Base-by-base conservation (phyloP, 2,329 filamentous ascomycete species). In the Gliomastix tumulicola region DNA sequence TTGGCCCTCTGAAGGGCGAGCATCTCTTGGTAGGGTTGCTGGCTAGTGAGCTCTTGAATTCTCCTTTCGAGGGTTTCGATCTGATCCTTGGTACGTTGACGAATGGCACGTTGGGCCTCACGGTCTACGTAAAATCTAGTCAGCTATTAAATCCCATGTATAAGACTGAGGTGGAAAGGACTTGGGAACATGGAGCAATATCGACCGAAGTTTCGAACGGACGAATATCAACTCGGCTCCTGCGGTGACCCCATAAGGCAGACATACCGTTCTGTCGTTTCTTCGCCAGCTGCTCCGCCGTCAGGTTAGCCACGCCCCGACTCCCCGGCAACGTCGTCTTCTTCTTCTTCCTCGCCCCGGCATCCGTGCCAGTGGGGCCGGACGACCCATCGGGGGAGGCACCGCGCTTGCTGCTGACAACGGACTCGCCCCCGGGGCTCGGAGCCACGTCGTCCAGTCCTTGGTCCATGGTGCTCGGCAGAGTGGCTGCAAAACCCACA, bases 11-110 rank as follows among this genome's bases (percentile, higher is more conserved):
- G 59, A 9, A 79, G 84, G 20, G 76, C 69, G 58, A 94, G 86
- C 16, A 94, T 73, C 54, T 95, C 88, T 54, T 86, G 81, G 49
- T 88, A 89, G 1, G 87, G 86, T 57, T 89, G 80, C 60, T 88
- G 83, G 39, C 74, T 82, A 39, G 84, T 85, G 46, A 94, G 70
- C 43, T 90, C 84, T 38, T 74, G 69, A 42, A 94, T 88, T 43
- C 76, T 72, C 41, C 69, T 70, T 57, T 92, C 84, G 41, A 92
- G 67, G 7, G 62, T 65, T 54, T 90, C 84, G 47, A 92, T 92
- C 57, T 85, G 83, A 40, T 79, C 76, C 62, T 82, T 87, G 20
- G 86, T 92, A 38, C 87, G 77, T 63, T 90, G 84, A 30, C 87
- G 74, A 41, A 94, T 92, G 27, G 85, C 86, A 34, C 87, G 76